A percentile compares a stretch with the other conserved stretches of the same genome.
Conservation (phyloP, 1,284 basidiomycete genomes). For the Irpex sp. region DNA sequence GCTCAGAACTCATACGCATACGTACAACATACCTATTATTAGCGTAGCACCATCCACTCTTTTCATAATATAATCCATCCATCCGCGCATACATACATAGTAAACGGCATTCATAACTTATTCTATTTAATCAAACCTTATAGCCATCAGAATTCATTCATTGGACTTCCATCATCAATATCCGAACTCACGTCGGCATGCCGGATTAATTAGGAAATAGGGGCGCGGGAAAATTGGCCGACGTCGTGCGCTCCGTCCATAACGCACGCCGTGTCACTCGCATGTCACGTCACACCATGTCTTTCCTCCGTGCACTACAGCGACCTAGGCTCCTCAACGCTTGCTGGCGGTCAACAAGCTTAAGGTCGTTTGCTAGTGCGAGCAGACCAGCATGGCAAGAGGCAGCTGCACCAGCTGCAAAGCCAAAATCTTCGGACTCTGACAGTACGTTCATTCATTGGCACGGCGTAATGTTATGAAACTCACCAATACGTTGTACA, state of each 20-base stretch:
- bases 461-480: not conserved
- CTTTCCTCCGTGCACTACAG: conserved; percentile 21
- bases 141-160: not conserved
- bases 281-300: conserved; percentile 17
- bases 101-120: not conserved
- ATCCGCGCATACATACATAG: not conserved
- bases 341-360: conserved; percentile 7
- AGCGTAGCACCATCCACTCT: not conserved
- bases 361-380: not conserved
- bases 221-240: not conserved
- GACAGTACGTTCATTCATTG: not conserved
- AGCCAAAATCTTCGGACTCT: not conserved
- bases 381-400: conserved; percentile 1
- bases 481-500: too few species aligned
- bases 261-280: not conserved
- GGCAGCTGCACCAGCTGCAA: not conserved
- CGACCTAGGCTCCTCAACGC: conserved; percentile 20
- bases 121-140: not conserved
- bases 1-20: not conserved
- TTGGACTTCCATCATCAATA: not conserved
- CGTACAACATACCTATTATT: not conserved
- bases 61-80: not conserved
- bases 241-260: not conserved
- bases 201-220: not conserved
- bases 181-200: not conserved